phyloP scores from a whole-genome alignment of 352 stramenopile species.

The Elongisporangium undulatum region DNA sequence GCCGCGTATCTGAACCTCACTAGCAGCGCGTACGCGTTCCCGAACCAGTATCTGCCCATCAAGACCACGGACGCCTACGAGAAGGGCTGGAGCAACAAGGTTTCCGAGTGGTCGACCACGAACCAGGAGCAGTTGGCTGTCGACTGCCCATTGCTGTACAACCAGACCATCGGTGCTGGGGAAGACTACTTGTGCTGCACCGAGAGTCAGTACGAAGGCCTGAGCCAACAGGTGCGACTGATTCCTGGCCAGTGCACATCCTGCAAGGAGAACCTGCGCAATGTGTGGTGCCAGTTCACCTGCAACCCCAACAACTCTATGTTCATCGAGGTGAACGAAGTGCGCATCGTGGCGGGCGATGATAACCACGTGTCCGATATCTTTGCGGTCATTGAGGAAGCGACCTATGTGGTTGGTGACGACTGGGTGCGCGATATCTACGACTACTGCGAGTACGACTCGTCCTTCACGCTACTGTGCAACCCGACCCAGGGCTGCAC shows the following conservation, averaged over 20 bases:
- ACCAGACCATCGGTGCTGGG: conserved; percentile 36
- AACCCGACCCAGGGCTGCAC: conserved; percentile 46
- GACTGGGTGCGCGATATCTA: conserved; percentile 66
- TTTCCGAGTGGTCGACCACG: conserved; percentile 46
- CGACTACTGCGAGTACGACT: conserved; percentile 54
- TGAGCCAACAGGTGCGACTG: conserved; percentile 55
- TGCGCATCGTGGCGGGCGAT: conserved; percentile 42
- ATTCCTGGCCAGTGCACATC: conserved; percentile 49
- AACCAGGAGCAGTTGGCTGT: conserved; percentile 59
- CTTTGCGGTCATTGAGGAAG: conserved; percentile 49
- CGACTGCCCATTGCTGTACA: conserved; percentile 58
- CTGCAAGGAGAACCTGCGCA: conserved; percentile 62
- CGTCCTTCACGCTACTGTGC: conserved; percentile 49
- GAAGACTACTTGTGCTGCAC: conserved; percentile 61
- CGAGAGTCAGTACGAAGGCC: conserved; percentile 41
- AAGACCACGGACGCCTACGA: conserved; percentile 40
- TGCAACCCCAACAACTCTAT: conserved; percentile 64
- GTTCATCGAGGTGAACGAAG: conserved; percentile 49
- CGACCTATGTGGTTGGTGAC: conserved; percentile 57
- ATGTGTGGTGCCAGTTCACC: conserved; percentile 61
- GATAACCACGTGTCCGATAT: conserved; percentile 27
- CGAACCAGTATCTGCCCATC: conserved; percentile 54
- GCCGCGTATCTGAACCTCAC: conserved; percentile 39
- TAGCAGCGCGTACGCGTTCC: conserved; percentile 20
- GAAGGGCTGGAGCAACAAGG: conserved; percentile 48